Evolutionary conservation across 768 basidiomycete genomes (phyloP).

Genomic region (Tylopilus balloui): DNA sequence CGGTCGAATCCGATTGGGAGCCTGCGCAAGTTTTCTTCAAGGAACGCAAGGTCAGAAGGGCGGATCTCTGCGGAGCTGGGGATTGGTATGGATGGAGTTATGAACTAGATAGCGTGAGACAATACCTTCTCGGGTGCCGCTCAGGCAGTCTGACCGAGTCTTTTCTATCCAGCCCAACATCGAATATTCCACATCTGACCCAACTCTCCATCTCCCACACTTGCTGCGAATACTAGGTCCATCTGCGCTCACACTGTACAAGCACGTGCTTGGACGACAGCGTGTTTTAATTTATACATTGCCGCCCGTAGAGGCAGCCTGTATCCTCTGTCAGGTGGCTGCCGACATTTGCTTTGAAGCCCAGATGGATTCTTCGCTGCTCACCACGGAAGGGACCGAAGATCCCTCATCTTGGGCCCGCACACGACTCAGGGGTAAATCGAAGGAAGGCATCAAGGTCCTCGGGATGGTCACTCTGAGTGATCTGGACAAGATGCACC

Average conservation of each 20-base stretch:
- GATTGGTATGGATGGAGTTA: constrained; percentile 67
- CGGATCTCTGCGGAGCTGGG: constrained; percentile 52
- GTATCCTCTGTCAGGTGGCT: constrained; percentile 55
- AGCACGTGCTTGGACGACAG: constrained; percentile 68
- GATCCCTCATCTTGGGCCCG: constrained; percentile 29
- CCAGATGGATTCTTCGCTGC: constrained; percentile 26
- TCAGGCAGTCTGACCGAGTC: not conserved
- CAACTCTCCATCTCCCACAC: constrained; percentile 70
- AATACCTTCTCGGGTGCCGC: not conserved
- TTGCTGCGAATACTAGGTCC: constrained; percentile 75
- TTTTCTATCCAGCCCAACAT: constrained; percentile 25
- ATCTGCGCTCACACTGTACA: constrained; percentile 73
- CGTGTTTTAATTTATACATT: constrained; percentile 77
- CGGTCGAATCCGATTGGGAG: constrained; percentile 57
- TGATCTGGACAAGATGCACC: constrained; percentile 59
- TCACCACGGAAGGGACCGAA: constrained; percentile 20
- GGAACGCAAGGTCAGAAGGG: constrained; percentile 47
- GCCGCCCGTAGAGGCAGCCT: constrained; percentile 77
- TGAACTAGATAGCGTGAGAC: constrained; percentile 54
- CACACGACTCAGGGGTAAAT: constrained; percentile 37
- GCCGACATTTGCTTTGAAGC: constrained; percentile 64
- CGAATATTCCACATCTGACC: constrained; percentile 35
- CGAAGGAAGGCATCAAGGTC: constrained; percentile 54
- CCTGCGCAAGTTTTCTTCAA: constrained; percentile 62
- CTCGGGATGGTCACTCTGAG: constrained; percentile 78